Evolutionary conservation across 371 early-diverging fungal species (phyloP), one percentile per base, ranked within the genome.

Genomic region (Rhizopus stolonifer): DNA sequence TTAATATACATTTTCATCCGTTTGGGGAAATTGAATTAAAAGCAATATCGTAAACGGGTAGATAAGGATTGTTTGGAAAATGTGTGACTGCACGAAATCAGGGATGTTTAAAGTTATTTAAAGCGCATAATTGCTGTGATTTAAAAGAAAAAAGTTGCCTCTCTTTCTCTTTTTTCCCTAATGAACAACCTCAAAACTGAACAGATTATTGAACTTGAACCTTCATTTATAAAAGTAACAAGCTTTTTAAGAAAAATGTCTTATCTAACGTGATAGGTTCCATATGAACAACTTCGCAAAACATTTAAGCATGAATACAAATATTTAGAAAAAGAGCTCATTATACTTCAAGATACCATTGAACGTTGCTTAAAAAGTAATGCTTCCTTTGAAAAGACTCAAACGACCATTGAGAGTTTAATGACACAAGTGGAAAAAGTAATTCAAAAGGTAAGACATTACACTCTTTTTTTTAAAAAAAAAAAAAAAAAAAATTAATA

Each of bases 251-350:
- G 5, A 17, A 40, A 48, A 5, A 3, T 32, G 32, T 19, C 22
- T 29, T 17, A 49, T 36, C 24, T 33, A 38, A 38, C 1, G 18
- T 34, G 11, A 45, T 50, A 95, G 94, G 93, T 93, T 14, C 94
- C 96, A 11, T 77, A 88, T 38, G 96, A 96, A 67, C 94, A 94
- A 70, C 80, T 94, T 40, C 83, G 85, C 51, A 87, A 88, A 53
- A 77, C 93, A 3, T 86, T 87, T 60, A 86, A 90, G 55, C 72
- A 79, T 21, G 85, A 91, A 23, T 89, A 91, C 61, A 90, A 90
- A 58, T 82, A 84, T 39, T 74, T 88, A 13, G 96, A 95, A 62
- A 90, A 90, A 46, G 93, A 94, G 52, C 72, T 92, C 22, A 45
- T 63, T 17, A 58, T 57, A 21, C 56, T 87, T 2, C 63, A 70